Evolutionary conservation across 129 eudicot genomes (phyloP), one percentile per base, ranked within the genome.

Genomic region (Chrysanthemum seticuspe): DNA sequence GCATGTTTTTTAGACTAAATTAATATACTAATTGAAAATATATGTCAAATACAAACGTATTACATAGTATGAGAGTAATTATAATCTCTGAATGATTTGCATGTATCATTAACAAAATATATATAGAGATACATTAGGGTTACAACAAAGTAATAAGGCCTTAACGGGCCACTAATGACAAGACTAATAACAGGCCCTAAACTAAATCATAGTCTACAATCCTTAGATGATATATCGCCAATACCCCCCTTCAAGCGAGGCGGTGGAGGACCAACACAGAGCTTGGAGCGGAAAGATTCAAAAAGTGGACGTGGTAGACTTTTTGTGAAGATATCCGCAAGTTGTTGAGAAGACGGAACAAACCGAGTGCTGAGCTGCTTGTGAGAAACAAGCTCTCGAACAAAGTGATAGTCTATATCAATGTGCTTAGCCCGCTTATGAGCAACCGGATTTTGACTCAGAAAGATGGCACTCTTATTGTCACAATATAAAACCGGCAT

Each of bases 181-280:
- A 29, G 34, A 29, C 0, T 29, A 29, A 50, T 50, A 11, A 50
- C 0, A 50, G 19, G 61, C 21, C 61, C 19, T 55, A 55, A 55
- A 13, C 61, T 55, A 3, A 55, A 55, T 3, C 19, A 55, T 58
- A 29, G 3, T 29, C 34, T 29, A 4, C 34, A 29, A 4, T 29
- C 10, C 9, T 2, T 19, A 18, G 29, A 57, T 14, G 62, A 57
- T 58, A 19, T 50, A 50, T 50, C 25, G 63, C 31, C 11, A 58
- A 58, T 19, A 57, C 31, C 62, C 62, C n/a, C 62, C 62, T 29
- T 57, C 62, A 57, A 57, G 62, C 10, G 29, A 57, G 7, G 12
- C 62, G 31, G 31, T 27, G 3, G 31, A 27, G 31, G 31, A 27
- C 31, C 31, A 27, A 27, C 31, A 27, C 3, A 19, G 21, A 57